Evolutionary conservation across 108 stramenopile species (phyloP).

Genomic region (Cyclostephanos tholiformis): DNA sequence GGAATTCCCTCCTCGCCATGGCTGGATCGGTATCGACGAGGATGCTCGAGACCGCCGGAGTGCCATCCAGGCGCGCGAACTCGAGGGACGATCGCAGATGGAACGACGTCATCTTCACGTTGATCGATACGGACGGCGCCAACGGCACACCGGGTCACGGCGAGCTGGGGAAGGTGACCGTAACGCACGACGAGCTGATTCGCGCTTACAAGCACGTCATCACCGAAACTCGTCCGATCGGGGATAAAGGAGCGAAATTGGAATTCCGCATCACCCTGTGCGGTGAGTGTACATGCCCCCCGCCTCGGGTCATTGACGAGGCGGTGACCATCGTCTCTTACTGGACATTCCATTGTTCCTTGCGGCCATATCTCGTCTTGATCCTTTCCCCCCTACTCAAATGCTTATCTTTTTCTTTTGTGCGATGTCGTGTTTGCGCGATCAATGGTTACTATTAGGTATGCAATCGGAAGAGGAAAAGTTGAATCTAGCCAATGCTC

Average conservation of each 20-base stretch:
- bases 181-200: slow-evolving; percentile 33
- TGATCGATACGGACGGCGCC: slow-evolving; percentile 38
- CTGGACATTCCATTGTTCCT: no score
- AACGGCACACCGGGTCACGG: slow-evolving; percentile 25
- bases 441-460: background rate
- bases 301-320: no score
- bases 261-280: slow-evolving; percentile 50
- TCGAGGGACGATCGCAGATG: background rate
- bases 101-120: slow-evolving; percentile 41
- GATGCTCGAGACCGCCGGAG: slow-evolving; percentile 1
- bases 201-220: slow-evolving; percentile 40
- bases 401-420: no score
- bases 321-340: no score
- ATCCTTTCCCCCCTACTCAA: no score
- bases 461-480: slow-evolving; percentile 23
- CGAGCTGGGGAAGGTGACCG: slow-evolving; percentile 37
- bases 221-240: slow-evolving; percentile 44
- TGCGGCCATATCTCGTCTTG: background rate
- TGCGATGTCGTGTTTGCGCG: no score
- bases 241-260: slow-evolving; percentile 39
- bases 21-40: no score
- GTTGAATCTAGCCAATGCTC: background rate
- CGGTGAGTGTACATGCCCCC: no score
- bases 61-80: no score
- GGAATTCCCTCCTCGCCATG: background rate